Conservation (phyloP, 108 stramenopile genomes). For the Skeletonema tropicum region DNA sequence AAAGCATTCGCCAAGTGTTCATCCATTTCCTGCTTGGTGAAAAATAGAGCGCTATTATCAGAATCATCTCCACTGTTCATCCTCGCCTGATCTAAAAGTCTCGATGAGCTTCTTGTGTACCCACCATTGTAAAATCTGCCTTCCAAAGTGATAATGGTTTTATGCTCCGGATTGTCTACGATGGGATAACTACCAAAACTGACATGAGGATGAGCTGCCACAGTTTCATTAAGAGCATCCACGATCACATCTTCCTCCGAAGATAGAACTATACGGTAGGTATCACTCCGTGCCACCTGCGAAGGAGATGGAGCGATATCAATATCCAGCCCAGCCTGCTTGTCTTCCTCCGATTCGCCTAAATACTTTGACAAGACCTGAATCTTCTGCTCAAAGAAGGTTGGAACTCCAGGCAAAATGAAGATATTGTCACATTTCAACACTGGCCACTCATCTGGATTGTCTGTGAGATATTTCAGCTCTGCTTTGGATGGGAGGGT, state of each 20-base stretch:
- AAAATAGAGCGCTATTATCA: slow-evolving; percentile 6
- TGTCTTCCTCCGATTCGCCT: background rate
- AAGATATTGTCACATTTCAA: slow-evolving; percentile 92
- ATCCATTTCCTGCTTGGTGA: slow-evolving; percentile 64
- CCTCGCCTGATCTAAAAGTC: slow-evolving; percentile 27
- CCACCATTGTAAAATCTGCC: slow-evolving; percentile 48
- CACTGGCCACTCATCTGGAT: slow-evolving; percentile 76
- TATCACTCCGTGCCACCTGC: slow-evolving; percentile 60
- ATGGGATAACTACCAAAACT: slow-evolving; percentile 86
- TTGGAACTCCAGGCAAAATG: slow-evolving; percentile 93
- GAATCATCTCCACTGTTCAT: slow-evolving; percentile 13
- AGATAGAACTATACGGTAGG: slow-evolving; percentile 69
- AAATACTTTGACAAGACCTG: slow-evolving; percentile 72
- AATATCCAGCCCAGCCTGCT: slow-evolving; percentile 12
- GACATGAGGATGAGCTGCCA: slow-evolving; percentile 70
- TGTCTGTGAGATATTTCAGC: slow-evolving; percentile 66
- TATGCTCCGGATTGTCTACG: slow-evolving; percentile 75
- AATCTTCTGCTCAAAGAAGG: slow-evolving; percentile 88
- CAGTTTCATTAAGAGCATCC: slow-evolving; percentile 65
- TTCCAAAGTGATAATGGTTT: slow-evolving; percentile 87
- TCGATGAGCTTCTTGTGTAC: slow-evolving; percentile 35
- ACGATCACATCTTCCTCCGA: slow-evolving; percentile 78
- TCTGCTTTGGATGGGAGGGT: slow-evolving; percentile 71
- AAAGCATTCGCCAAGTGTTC: slow-evolving; percentile 67
- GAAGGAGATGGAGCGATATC: slow-evolving; percentile 11